Evolutionary conservation across 75 land plant genomes (phyloP).

Genomic region (Cryptomeria japonica): DNA sequence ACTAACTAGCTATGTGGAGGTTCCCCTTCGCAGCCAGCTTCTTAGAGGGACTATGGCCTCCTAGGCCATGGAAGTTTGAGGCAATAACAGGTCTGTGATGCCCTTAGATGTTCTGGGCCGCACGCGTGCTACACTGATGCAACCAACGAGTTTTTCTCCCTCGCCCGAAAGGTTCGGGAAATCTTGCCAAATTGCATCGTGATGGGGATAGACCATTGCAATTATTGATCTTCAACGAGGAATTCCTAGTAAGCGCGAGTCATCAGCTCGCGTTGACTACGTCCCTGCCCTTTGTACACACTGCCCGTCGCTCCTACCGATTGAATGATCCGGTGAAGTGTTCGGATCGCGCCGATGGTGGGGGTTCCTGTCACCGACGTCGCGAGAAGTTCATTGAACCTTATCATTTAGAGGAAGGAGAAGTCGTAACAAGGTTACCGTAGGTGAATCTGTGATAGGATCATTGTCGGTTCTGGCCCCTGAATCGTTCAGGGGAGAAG

Average conservation of each 20-base stretch:
- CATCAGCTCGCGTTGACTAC: slow-evolving; percentile 31
- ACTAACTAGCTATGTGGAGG: slow-evolving; percentile 64
- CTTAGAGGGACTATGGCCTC: slow-evolving; percentile 52
- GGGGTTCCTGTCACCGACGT: background rate
- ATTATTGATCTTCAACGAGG: slow-evolving; percentile 42
- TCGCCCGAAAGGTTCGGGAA: slow-evolving; percentile 28
- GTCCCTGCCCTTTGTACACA: slow-evolving; percentile 32
- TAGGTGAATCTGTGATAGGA: too few species aligned
- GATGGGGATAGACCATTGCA: slow-evolving; percentile 42
- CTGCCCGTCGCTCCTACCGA: slow-evolving; percentile 28
- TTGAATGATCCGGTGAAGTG: slow-evolving; percentile 30
- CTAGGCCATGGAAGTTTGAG: slow-evolving; percentile 67
- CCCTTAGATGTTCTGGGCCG: slow-evolving; percentile 58
- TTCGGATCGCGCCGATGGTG: slow-evolving; percentile 1
- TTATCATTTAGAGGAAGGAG: too few species aligned
- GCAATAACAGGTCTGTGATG: slow-evolving; percentile 84
- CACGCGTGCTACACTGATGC: slow-evolving; percentile 51
- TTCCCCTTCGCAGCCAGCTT: slow-evolving; percentile 41
- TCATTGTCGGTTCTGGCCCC: too few species aligned
- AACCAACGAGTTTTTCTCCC: slow-evolving; percentile 35
- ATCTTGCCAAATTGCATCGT: slow-evolving; percentile 35
- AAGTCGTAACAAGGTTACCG: too few species aligned
- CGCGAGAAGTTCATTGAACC: too few species aligned
- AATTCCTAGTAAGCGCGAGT: slow-evolving; percentile 42
- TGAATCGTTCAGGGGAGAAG: too few species aligned